Percentiles rank a stretch among this genome's conserved stretches.
These are phyloP conservation scores for Crataegus laevigata DNA, from an alignment of 306 rosid genomes.

Conservation along the genomic window DNA sequence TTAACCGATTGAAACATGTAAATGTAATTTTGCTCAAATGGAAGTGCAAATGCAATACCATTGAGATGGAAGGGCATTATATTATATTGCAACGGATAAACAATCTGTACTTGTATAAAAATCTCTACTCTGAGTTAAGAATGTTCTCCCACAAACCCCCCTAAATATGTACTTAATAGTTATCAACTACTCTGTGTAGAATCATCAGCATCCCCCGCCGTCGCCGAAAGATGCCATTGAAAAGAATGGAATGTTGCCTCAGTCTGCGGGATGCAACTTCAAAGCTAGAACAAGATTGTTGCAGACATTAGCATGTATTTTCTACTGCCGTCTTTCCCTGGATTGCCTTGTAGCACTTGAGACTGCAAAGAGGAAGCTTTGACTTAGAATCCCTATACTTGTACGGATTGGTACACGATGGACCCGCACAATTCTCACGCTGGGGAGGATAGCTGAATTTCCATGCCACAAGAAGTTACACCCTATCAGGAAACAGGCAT, in stretches of 20 bases:
- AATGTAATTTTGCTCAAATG: background rate
- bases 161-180: background rate
- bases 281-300: background rate
- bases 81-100: background rate
- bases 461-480: background rate
- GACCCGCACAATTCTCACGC: conserved; percentile 77
- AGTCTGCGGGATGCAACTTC: background rate
- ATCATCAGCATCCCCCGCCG: background rate
- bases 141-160: background rate
- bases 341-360: conserved; percentile 75
- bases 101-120: conserved; percentile 1
- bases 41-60: background rate
- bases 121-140: background rate
- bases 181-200: background rate
- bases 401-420: conserved; percentile 68
- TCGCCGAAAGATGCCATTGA: background rate
- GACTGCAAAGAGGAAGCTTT: conserved; percentile 91
- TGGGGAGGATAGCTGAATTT: conserved; percentile 82
- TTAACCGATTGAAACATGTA: no score
- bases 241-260: background rate
- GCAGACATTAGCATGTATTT: conserved; percentile 27
- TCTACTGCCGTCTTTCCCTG: conserved; percentile 30
- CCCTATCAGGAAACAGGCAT: conserved; percentile 6
- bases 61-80: background rate
- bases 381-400: conserved; percentile 83